Percentiles rank a stretch among this genome's conserved stretches.
These are phyloP conservation scores for Colletotrichum caudatum DNA, from an alignment of 2,329 filamentous ascomycete species.

Conservation along the genomic window DNA sequence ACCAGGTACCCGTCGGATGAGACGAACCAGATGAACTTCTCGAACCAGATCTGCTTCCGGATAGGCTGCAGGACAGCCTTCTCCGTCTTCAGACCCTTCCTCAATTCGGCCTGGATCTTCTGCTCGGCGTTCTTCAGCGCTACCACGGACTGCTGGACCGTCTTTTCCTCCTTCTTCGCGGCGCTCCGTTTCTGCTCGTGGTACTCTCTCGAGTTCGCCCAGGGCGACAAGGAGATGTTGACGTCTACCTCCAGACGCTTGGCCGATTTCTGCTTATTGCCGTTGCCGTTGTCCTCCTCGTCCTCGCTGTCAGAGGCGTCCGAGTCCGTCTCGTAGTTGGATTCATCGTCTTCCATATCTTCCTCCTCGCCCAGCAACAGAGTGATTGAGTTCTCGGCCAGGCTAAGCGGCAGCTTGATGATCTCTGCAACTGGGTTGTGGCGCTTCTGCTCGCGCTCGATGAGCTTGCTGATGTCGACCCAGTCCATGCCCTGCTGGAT, in stretches of 20 bases:
- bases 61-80: constrained; percentile 88
- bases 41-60: constrained; percentile 91
- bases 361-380: constrained; percentile 80
- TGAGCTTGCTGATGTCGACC: constrained; percentile 88
- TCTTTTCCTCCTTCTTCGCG: constrained; percentile 89
- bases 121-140: constrained; percentile 91
- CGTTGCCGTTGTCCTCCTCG: constrained; percentile 50
- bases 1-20: constrained; percentile 96
- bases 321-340: constrained; percentile 74
- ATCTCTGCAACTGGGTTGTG: constrained; percentile 87
- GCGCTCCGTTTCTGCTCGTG: constrained; percentile 90
- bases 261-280: constrained; percentile 53
- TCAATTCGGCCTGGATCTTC: constrained; percentile 87
- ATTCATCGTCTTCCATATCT: constrained; percentile 70
- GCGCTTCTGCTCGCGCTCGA: constrained; percentile 86
- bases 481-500: constrained; percentile 97
- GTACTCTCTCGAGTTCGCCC: constrained; percentile 91
- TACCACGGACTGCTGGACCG: constrained; percentile 80
- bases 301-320: constrained; percentile 69
- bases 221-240: constrained; percentile 83
- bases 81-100: constrained; percentile 90
- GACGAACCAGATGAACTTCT: constrained; percentile 96
- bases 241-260: constrained; percentile 82
- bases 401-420: constrained; percentile 87
- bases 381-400: constrained; percentile 91